These are phyloP conservation scores for Curvularia verruculosa DNA, from an alignment of 2,329 filamentous ascomycete genomes.

Conservation along the genomic window DNA sequence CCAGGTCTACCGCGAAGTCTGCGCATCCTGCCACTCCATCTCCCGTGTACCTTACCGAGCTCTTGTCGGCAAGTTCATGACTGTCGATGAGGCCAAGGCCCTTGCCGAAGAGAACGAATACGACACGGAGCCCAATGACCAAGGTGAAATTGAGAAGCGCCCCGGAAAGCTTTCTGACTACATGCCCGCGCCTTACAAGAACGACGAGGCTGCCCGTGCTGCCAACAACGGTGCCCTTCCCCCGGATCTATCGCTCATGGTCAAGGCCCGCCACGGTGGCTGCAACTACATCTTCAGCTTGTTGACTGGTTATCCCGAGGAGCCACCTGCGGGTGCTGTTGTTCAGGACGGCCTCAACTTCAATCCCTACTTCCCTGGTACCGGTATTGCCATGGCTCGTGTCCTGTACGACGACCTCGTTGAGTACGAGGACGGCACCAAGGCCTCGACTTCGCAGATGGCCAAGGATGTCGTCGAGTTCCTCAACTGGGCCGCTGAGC, in stretches of 20 bases:
- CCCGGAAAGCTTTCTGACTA: slow-evolving; percentile 99
- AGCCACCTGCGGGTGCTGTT: slow-evolving; percentile 85
- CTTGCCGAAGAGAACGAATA: slow-evolving; percentile 99
- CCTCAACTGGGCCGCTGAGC: slow-evolving; percentile 98
- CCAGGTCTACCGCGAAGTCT: slow-evolving; percentile 99
- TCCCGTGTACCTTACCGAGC: slow-evolving; percentile 91
- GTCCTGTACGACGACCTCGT: slow-evolving; percentile 97
- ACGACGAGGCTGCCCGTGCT: slow-evolving; percentile 96
- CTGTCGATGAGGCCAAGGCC: slow-evolving; percentile 96
- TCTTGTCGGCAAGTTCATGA: slow-evolving; percentile 89
- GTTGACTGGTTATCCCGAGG: slow-evolving; percentile 96
- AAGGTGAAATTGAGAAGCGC: slow-evolving; percentile 98
- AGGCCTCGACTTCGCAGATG: slow-evolving; percentile 97
- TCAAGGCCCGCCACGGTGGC: slow-evolving; percentile 97
- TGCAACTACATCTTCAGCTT: slow-evolving; percentile 98
- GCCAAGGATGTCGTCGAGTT: slow-evolving; percentile 99
- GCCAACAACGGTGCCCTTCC: slow-evolving; percentile 98
- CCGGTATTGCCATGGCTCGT: slow-evolving; percentile 98
- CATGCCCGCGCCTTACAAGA: slow-evolving; percentile 93
- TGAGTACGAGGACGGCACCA: slow-evolving; percentile 96
- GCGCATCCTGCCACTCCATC: slow-evolving; percentile 96
- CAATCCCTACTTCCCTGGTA: slow-evolving; percentile 99
- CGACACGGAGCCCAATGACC: slow-evolving; percentile 95
- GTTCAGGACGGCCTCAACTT: slow-evolving; percentile 95
- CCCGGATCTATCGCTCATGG: slow-evolving; percentile 95